These are phyloP conservation scores for Coemansia aciculifera DNA, from an alignment of 192 early-diverging fungal genomes.

Conservation along the genomic window DNA sequence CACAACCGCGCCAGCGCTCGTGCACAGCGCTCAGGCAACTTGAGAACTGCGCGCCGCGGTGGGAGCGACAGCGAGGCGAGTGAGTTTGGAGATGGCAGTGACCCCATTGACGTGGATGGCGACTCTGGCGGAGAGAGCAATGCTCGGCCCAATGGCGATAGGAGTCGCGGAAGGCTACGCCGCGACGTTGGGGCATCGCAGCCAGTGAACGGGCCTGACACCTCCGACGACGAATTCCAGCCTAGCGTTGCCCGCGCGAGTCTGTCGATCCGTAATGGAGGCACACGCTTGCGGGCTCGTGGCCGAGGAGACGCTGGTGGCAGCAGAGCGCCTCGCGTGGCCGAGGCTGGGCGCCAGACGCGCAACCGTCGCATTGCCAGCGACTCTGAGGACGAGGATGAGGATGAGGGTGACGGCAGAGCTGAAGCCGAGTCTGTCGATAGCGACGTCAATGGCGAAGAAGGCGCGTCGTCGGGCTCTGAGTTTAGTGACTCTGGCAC, in stretches of 20 bases:
- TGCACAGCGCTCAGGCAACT: not conserved
- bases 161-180: not conserved
- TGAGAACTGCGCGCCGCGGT: not conserved
- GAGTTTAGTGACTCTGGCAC: not conserved
- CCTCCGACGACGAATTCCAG: constrained; percentile 46
- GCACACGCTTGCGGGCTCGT: constrained; percentile 4
- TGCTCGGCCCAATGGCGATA: not conserved
- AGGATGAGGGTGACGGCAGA: not conserved
- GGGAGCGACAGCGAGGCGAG: not conserved
- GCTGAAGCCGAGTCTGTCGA: not conserved
- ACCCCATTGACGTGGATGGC: constrained; percentile 5
- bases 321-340: not conserved
- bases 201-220: not conserved
- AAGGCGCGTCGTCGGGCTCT: not conserved
- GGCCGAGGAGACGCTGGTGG: not conserved
- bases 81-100: not conserved
- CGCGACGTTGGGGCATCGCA: not conserved
- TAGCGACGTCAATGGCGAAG: not conserved
- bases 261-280: not conserved
- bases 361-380: constrained; percentile 42
- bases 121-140: not conserved
- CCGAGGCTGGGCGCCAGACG: constrained; percentile 7
- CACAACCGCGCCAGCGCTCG: constrained; percentile 22
- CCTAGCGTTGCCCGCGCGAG: constrained; percentile 3
- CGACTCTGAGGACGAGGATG: constrained; percentile 35